These are phyloP conservation scores for Aspergillus felis DNA, from an alignment of 2,329 filamentous ascomycete genomes.

Conservation along the genomic window DNA sequence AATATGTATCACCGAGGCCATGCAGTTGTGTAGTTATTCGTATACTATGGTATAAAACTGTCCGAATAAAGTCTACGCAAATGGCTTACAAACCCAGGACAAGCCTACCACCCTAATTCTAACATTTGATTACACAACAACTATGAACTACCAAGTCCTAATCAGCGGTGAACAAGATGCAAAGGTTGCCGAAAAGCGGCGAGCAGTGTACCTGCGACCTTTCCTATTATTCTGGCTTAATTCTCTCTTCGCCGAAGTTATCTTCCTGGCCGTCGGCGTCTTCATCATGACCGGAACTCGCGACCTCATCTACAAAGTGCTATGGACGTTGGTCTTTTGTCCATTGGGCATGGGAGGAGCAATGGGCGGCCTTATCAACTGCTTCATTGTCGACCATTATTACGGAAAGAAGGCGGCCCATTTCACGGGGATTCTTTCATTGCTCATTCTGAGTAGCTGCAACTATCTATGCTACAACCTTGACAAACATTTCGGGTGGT, in stretches of 20 bases:
- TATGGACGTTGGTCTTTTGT: slow-evolving; percentile 14
- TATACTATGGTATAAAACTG: not conserved
- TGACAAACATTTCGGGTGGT: no score
- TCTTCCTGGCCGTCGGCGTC: slow-evolving; percentile 7
- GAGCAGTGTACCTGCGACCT: slow-evolving; percentile 6
- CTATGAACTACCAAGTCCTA: not conserved
- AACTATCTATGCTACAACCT: no score
- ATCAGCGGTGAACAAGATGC: not conserved
- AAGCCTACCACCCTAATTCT: not conserved
- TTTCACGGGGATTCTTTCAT: no score
- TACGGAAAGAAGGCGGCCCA: no score
- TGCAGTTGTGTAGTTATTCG: not conserved
- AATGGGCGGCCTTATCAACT: slow-evolving; percentile 10
- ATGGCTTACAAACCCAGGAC: not conserved
- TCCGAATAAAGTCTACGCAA: not conserved
- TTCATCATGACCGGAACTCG: slow-evolving; percentile 11
- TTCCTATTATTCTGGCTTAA: slow-evolving; percentile 11
- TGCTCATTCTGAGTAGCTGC: no score
- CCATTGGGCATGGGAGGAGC: slow-evolving; percentile 12
- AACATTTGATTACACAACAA: not conserved
- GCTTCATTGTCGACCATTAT: slow-evolving; percentile 7
- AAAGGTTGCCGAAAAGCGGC: slow-evolving; percentile 4
- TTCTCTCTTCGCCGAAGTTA: slow-evolving; percentile 9
- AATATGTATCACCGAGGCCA: not conserved
- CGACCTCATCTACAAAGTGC: slow-evolving; percentile 10